Conservation (phyloP, 768 basidiomycete species). For the Russula emetica region DNA sequence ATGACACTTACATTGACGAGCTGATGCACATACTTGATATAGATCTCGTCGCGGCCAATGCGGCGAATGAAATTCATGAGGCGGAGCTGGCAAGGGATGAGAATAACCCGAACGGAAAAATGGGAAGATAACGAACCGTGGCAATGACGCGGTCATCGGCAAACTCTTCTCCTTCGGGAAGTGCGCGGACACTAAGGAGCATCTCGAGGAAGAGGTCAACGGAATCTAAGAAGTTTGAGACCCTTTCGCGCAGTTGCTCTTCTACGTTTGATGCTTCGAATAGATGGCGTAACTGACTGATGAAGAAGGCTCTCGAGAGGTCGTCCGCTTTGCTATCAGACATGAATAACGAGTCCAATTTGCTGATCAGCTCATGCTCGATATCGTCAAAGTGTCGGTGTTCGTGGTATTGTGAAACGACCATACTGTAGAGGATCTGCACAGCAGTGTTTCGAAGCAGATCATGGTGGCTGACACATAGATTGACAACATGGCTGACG, state of each 20-base stretch:
- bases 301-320: conserved; percentile 88
- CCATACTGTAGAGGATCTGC: conserved; percentile 92
- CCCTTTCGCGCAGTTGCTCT: conserved; percentile 68
- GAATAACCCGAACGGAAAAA: background rate
- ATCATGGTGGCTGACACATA: conserved; percentile 95
- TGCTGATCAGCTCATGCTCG: conserved; percentile 87
- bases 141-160: conserved; percentile 93
- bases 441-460: conserved; percentile 86
- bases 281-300: conserved; percentile 82
- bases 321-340: conserved; percentile 88
- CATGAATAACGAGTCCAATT: conserved; percentile 89
- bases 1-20: conserved; percentile 69
- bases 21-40: conserved; percentile 94
- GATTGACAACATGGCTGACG: conserved; percentile 84
- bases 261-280: conserved; percentile 84
- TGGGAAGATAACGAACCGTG: conserved; percentile 47
- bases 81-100: conserved; percentile 49
- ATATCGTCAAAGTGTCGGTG: conserved; percentile 83
- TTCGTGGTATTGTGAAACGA: conserved; percentile 85
- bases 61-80: conserved; percentile 92
- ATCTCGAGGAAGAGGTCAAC: conserved; percentile 92
- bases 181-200: conserved; percentile 75
- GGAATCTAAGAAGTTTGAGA: conserved; percentile 79
- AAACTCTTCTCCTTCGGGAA: conserved; percentile 92
- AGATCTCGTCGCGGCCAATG: conserved; percentile 89